A percentile compares a stretch with the other conserved stretches of the same genome.
Evolutionary conservation across 495 filamentous ascomycete species (phyloP).

Genomic region (Letharia columbiana): DNA sequence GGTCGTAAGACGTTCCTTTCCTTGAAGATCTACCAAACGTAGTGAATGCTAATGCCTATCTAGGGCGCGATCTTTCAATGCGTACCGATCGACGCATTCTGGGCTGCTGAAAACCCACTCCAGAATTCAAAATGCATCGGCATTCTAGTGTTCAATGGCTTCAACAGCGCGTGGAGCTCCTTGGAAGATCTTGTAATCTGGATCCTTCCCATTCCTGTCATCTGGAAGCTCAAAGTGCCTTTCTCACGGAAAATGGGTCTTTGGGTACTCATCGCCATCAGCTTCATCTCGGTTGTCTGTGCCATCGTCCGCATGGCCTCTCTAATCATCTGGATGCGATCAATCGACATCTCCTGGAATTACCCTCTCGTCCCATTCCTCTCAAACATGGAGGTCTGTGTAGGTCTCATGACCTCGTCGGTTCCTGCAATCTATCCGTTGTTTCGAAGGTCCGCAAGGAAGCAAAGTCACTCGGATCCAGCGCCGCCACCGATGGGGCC

Average conservation of each 20-base stretch:
- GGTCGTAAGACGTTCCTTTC: constrained; percentile 22
- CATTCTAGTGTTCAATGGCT: constrained; percentile 15
- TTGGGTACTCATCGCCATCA: constrained; percentile 17
- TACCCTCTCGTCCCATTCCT: constrained; percentile 20
- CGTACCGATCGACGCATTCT: constrained; percentile 16
- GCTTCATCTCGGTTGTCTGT: constrained; percentile 16
- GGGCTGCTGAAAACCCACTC: constrained; percentile 13
- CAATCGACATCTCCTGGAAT: constrained; percentile 20
- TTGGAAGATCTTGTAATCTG: constrained; percentile 21
- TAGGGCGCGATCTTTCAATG: constrained; percentile 19
- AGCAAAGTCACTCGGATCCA: background rate
- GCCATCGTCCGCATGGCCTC: constrained; percentile 15
- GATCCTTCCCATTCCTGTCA: constrained; percentile 19
- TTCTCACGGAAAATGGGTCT: constrained; percentile 15
- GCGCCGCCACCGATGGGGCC: constrained; percentile 7
- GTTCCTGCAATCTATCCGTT: constrained; percentile 20
- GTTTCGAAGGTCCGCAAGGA: constrained; percentile 1
- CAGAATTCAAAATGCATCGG: constrained; percentile 15
- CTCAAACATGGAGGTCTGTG: constrained; percentile 19
- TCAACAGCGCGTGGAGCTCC: constrained; percentile 20
- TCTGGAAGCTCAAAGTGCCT: constrained; percentile 18
- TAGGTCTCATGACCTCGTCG: constrained; percentile 21
- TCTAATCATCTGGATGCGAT: constrained; percentile 16
- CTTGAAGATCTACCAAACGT: background rate
- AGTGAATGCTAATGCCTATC: background rate